Evolutionary conservation across 768 basidiomycete genomes (phyloP).

Genomic region (Trametopsis cervina): DNA sequence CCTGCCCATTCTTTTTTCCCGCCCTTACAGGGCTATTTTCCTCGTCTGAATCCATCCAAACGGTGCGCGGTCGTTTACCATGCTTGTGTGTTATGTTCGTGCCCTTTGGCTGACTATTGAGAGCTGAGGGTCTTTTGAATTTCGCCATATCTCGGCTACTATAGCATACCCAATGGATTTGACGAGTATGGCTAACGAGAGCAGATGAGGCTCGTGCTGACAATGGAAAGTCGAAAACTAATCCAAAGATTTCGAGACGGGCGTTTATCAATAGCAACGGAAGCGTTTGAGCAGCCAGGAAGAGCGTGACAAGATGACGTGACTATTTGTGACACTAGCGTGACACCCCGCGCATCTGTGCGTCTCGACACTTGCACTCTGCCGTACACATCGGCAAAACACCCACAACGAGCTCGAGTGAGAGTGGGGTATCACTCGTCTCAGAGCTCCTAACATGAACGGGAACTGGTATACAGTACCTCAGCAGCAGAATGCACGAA

Average conservation of each 20-base stretch:
- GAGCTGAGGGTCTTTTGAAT: background rate
- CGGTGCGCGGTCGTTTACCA: slow-evolving; percentile 11
- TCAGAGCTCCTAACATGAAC: background rate
- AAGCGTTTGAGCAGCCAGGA: background rate
- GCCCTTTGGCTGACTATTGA: slow-evolving; percentile 1
- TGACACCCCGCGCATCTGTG: background rate
- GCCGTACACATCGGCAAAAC: too few species aligned
- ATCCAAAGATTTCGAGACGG: too few species aligned
- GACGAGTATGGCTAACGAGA: too few species aligned
- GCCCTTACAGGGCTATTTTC: slow-evolving; percentile 16
- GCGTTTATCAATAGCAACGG: too few species aligned
- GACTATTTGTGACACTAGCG: background rate
- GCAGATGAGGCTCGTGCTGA: background rate
- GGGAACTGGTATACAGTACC: slow-evolving; percentile 4
- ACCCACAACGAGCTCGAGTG: background rate
- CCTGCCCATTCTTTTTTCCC: slow-evolving; percentile 3
- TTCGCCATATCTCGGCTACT: slow-evolving; percentile 1
- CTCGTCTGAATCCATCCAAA: slow-evolving; percentile 25
- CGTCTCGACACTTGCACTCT: background rate
- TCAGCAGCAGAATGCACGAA: slow-evolving; percentile 5
- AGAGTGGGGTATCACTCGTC: background rate
- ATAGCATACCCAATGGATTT: too few species aligned
- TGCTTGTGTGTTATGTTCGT: slow-evolving; percentile 11
- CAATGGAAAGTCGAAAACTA: background rate
- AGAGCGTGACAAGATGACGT: background rate